phyloP scores from a whole-genome alignment of 2,329 filamentous ascomycete species.

The Fusarium sterilihyphosum region DNA sequence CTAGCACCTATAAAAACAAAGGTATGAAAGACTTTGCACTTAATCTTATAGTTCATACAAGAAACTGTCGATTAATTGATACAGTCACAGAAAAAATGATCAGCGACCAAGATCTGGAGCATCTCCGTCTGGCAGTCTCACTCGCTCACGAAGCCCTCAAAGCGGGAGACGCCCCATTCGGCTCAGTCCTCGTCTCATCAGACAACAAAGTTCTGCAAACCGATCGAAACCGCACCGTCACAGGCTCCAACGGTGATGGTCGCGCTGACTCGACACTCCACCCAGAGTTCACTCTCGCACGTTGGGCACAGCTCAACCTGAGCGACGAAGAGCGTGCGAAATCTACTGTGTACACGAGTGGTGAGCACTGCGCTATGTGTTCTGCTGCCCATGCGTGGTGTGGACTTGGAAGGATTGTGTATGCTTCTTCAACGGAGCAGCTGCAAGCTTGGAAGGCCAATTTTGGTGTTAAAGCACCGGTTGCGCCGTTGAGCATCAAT shows the following conservation, averaged over 20 bases:
- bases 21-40: not conserved
- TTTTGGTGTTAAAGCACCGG: conserved; percentile 33
- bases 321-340: conserved; percentile 52
- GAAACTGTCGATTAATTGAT: not conserved
- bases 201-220: conserved; percentile 42
- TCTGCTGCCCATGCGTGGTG: conserved; percentile 49
- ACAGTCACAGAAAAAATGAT: conserved; percentile 2
- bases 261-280: conserved; percentile 48
- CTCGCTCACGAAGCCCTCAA: conserved; percentile 51
- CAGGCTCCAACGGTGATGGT: conserved; percentile 40
- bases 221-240: conserved; percentile 50
- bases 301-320: conserved; percentile 50
- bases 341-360: conserved; percentile 50
- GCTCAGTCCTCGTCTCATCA: conserved; percentile 48
- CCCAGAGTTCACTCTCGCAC: conserved; percentile 50
- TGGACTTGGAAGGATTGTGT: conserved; percentile 50
- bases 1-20: not conserved
- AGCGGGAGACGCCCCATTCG: conserved; percentile 51
- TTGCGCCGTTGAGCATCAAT: conserved; percentile 43
- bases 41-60: not conserved
- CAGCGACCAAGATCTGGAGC: conserved; percentile 16
- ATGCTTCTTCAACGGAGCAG: conserved; percentile 45
- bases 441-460: conserved; percentile 44
- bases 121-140: conserved; percentile 38
- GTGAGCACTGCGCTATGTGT: conserved; percentile 53